A percentile compares a stretch with the other conserved stretches of the same genome.
phyloP scores from a whole-genome alignment of 345 rosid species.

The Boechera retrofracta region DNA sequence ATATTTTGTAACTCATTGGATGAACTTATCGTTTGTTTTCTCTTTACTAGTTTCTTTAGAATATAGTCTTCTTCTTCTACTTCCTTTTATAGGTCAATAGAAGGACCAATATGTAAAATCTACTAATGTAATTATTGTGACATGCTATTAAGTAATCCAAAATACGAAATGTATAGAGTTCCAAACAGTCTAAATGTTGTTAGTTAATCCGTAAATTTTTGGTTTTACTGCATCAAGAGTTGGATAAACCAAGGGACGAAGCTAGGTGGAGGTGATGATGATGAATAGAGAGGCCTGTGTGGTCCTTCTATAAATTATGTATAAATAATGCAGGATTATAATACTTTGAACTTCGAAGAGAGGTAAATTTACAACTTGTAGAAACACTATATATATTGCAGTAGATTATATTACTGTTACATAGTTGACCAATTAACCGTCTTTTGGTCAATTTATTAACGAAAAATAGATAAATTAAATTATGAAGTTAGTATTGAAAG shows the following conservation, averaged over 20 bases:
- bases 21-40: neutral
- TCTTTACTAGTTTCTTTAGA: neutral
- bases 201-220: neutral
- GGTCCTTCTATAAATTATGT: neutral
- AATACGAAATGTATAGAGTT: neutral
- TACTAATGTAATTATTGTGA: neutral
- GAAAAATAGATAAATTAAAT: neutral
- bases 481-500: neutral
- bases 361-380: neutral
- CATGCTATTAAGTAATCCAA: neutral
- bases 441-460: neutral
- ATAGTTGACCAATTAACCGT: neutral
- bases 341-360: slow-evolving; percentile 23
- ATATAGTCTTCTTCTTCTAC: neutral
- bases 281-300: neutral
- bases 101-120: neutral
- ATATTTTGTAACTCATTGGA: neutral
- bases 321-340: neutral
- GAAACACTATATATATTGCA: neutral
- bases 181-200: neutral
- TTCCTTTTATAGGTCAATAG: neutral
- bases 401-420: neutral
- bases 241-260: slow-evolving; percentile 5
- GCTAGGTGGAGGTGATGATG: slow-evolving; percentile 24
- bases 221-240: neutral